These are phyloP conservation scores for Funneliformis mosseae DNA, from an alignment of 192 early-diverging fungal genomes.

Conservation along the genomic window DNA sequence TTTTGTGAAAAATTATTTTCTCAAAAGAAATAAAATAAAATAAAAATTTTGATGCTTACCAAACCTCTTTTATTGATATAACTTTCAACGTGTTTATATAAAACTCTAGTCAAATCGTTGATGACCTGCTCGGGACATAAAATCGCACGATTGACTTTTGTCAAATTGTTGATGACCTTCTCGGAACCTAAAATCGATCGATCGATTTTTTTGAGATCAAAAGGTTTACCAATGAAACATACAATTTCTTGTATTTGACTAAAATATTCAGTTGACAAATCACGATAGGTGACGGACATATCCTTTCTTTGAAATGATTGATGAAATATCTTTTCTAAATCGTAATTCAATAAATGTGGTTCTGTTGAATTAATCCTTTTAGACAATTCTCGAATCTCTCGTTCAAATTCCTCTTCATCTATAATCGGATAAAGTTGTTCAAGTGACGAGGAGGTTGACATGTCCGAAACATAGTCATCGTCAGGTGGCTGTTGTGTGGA, in stretches of 20 bases:
- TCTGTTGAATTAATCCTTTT: neutral
- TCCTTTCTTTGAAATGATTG: neutral
- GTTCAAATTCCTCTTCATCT: neutral
- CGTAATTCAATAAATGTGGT: neutral
- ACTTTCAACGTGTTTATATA: neutral
- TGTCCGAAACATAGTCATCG: neutral
- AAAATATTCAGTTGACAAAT: neutral
- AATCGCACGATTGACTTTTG: neutral
- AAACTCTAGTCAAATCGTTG: neutral
- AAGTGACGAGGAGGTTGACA: neutral
- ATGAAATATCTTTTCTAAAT: neutral
- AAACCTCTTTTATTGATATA: neutral
- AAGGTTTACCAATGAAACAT: neutral
- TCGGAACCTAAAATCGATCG: neutral
- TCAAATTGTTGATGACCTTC: neutral
- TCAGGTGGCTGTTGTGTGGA: neutral
- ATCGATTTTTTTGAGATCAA: neutral
- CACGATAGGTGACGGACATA: neutral
- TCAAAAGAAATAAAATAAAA: neutral
- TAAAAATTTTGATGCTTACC: neutral
- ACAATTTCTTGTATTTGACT: neutral
- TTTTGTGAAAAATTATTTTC: neutral
- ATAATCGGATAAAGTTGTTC: neutral
- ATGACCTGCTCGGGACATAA: neutral
- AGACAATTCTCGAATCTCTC: neutral